Conservation (phyloP, 2,329 filamentous ascomycete species). For the Canariomyces notabilis region DNA sequence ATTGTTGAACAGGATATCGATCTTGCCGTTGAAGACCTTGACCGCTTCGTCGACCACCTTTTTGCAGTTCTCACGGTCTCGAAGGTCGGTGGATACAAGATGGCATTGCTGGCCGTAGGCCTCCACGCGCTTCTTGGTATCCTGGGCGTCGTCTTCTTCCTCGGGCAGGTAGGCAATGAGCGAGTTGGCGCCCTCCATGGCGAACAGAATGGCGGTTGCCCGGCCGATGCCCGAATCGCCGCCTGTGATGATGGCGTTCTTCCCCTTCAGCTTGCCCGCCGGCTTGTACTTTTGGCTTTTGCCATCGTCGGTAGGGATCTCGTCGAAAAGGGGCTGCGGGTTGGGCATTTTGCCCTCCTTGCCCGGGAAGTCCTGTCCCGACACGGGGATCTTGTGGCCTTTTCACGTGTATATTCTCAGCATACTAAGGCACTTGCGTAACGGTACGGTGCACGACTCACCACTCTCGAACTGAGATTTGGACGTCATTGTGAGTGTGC, state of each 20-base stretch:
- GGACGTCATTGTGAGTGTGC: conserved; percentile 25
- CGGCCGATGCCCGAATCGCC: conserved; percentile 77
- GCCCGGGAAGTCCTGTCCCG: conserved; percentile 39
- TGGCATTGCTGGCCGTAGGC: conserved; percentile 61
- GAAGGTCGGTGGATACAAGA: conserved; percentile 60
- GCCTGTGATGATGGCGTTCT: conserved; percentile 74
- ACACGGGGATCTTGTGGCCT: conserved; percentile 38
- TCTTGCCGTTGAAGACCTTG: conserved; percentile 54
- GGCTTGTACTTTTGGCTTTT: conserved; percentile 67
- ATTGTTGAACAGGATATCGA: conserved; percentile 74
- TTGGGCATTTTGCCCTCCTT: conserved; percentile 45
- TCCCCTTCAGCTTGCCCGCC: conserved; percentile 69
- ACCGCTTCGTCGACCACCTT: conserved; percentile 63
- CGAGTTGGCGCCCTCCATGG: conserved; percentile 72
- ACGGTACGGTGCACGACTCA: conserved; percentile 18
- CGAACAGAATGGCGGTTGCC: conserved; percentile 69
- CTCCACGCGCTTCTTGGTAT: conserved; percentile 68
- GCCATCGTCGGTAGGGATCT: conserved; percentile 63
- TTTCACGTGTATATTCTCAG: background rate
- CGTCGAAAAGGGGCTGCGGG: conserved; percentile 55
- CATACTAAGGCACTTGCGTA: background rate
- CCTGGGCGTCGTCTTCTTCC: conserved; percentile 70
- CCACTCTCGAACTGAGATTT: conserved; percentile 34
- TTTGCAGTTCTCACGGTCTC: conserved; percentile 61
- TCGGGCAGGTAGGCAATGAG: conserved; percentile 70